Evolutionary conservation across 108 stramenopile genomes (phyloP), one percentile per base, ranked within the genome.

Genomic region (Stephanodiscus triporus): DNA sequence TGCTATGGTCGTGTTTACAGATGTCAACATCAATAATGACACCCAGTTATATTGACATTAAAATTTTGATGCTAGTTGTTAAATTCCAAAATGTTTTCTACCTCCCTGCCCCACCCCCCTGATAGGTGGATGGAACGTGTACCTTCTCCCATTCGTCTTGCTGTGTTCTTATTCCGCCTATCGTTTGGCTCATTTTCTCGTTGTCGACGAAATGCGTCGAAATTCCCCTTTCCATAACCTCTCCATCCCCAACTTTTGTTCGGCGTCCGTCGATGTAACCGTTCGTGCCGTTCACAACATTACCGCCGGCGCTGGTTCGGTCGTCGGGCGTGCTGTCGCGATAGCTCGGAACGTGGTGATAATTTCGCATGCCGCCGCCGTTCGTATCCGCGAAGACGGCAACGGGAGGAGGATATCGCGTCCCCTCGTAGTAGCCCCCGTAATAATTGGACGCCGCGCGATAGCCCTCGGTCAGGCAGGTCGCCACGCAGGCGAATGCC

Each of bases 401-500:
- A 34, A 34, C 32, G 5, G 32, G 2, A 16, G 48, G 48, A 49
- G 2, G 7, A 19, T 49, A 6, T 51, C 11, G 53, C 5, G 0
- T 8, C 53, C 11, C 26, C 23, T 26, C 26, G 10, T 54, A 0
- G 26, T 54, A 1, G 24, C 26, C 26, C 20, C 20, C 17, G 23
- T 51, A 54, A 54, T 54, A 54, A 27, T 54, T 26, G 8, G 53
- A 54, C 11, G 53, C 53, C 9, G 53, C 53, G 3, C 53, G 53
- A 54, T 54, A 54, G 24, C 53, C 53, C 53, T 54, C 53, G 53
- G 23, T 54, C 0, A 54, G 23, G 27, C 53, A 54, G 0, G 26
- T 54, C 26, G 53, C 53, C 9, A 54, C 53, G 53, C 53, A 54
- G 1, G 53, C 9, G 13, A 59, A 97, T 45, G 43, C 43, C 43